Evolutionary conservation across 345 rosid genomes (phyloP), one percentile per base, ranked within the genome.

Genomic region (Cochlearia excelsa): DNA sequence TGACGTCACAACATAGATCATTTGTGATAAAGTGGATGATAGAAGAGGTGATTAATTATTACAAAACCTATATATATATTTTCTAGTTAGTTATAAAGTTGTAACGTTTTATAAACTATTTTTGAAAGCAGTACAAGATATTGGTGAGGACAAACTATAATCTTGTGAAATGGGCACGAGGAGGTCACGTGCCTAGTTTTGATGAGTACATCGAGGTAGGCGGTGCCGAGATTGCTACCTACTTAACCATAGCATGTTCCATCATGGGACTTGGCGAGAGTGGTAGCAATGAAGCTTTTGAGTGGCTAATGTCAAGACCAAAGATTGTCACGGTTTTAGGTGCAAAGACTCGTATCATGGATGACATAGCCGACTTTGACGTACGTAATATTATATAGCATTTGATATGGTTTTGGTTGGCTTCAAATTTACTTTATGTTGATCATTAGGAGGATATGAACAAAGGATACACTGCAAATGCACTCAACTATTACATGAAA

Each of bases 391-490:
- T 16, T 16, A 16, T 16, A 16, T 16, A 16, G 23, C 23, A 16
- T 16, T 16, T 16, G 23, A 16, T 16, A 16, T 16, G 23, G 23
- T 16, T 16, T 16, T 16, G 23, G 23, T 16, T 16, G 23, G 23
- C 23, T 16, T 16, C 23, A 16, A 16, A 16, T 16, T 16, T 16
- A 16, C 23, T 16, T 16, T 16, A 16, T 16, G 23, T 16, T 16
- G 23, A 16, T 16, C 23, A 10, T 48, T 2, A 56, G 64, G 79
- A 72, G 66, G 70, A 73, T 77, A 59, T 46, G 57, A 51, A 66
- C n/a, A 58, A 44, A 40, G 65, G 59, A 23, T 58, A 38, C 43
- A 16, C 59, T n/a, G 44, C 51, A 7, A 57, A 50, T 26, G 59
- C 52, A 16, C 26, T 67, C 9, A 50, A 57, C 57, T 58, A 41